Percentiles rank a stretch among this genome's conserved stretches.
Conservation (phyloP, 768 basidiomycete species). For the Boletus barrowsii region DNA sequence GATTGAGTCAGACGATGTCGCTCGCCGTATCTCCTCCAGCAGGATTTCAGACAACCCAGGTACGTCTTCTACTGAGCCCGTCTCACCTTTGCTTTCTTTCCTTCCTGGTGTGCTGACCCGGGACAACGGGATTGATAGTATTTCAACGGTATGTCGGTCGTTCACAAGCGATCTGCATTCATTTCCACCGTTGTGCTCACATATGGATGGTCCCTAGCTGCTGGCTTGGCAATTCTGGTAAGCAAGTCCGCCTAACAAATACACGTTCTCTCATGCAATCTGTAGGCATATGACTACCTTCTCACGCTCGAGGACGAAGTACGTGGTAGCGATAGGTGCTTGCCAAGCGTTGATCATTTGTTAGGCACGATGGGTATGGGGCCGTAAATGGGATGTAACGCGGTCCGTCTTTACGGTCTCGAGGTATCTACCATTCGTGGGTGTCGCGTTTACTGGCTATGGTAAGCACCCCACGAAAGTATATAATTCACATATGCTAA, state of each 20-base stretch:
- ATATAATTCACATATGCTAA: neutral
- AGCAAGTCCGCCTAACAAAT: neutral
- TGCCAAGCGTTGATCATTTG: neutral
- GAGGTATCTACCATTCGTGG: constrained; percentile 21
- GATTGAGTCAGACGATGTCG: neutral
- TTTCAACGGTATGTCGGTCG: constrained; percentile 8
- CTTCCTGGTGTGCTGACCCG: neutral
- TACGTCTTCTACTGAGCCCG: neutral
- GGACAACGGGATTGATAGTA: constrained; percentile 2
- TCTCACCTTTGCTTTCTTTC: neutral
- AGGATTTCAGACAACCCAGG: constrained; percentile 17
- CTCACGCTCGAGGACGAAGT: constrained; percentile 12
- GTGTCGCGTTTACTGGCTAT: constrained; percentile 9
- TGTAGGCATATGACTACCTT: constrained; percentile 10
- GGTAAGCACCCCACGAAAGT: neutral
- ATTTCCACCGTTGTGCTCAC: neutral
- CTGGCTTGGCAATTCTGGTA: constrained; percentile 18
- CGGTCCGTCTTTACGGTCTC: constrained; percentile 16
- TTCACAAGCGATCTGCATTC: neutral
- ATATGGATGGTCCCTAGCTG: constrained; percentile 2
- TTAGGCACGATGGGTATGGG: constrained; percentile 21
- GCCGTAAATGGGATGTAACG: constrained; percentile 12
- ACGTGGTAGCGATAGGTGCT: neutral
- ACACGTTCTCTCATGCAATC: neutral
- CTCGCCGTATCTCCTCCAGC: neutral